Base-by-base conservation (phyloP, 352 stramenopile species). In the Phytophthora kernoviae region DNA sequence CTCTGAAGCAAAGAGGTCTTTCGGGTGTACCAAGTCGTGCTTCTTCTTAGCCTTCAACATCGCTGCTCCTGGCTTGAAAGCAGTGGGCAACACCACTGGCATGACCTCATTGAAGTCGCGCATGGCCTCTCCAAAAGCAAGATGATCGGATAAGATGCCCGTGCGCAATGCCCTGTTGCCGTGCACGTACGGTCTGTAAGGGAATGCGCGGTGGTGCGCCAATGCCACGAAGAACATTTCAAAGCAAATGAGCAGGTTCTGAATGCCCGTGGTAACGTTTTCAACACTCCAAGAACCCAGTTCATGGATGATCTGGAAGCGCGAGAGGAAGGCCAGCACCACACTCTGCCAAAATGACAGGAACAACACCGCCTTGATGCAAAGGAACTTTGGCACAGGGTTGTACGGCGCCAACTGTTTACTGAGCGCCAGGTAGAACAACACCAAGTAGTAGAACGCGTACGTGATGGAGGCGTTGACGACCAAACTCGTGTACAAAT, bases 301-400 rank as follows among this genome's bases (percentile, higher is more conserved):
- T 33, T 96, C 76, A 53, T 96, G 90, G 37, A 97, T 93, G 46
- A 97, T 88, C 51, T 94, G 68, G 58, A 97, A 91, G 4, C 85
- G 81, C 24, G 87, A 94, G 43, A 97, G 81, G 52, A 96, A 94
- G 2, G 90, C 90, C 30, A 97, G 82, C 59, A 97, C 82, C 50
- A 97, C 88, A 63, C 88, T 96, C 74, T 99, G 97, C 97, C 97
- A 99, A 77, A 99, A 99, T 6, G 94, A 98, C 20, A 99, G 74
- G 69, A 99, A 99, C n/a, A 99, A 75, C 54, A 99, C 92, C 6
- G 93, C 96, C 70, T 99, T 99, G 73, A 99, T 98, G 58, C 94
- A 98, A 21, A 99, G 73, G 68, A 99, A 99, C 79, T 99, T 99
- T 1, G 94, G 89, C 36, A 98, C 96, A 3, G 97, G 97, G 50